Percentiles rank a stretch among this genome's conserved stretches.
phyloP scores from a whole-genome alignment of 140 eudicot genomes.

The Stevia rebaudiana region DNA sequence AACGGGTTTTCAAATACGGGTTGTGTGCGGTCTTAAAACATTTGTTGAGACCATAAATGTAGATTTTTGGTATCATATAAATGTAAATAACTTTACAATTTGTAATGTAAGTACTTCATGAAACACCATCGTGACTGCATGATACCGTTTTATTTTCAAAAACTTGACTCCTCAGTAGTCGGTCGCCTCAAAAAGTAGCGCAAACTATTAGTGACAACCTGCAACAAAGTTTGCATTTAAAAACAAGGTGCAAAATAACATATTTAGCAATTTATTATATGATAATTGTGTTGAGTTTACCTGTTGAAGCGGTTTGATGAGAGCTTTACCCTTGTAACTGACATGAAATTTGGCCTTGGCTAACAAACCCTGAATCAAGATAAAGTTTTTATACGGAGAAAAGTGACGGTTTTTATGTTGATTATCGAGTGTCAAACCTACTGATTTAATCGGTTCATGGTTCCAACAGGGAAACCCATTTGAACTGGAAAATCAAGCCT shows the following conservation, averaged over 20 bases:
- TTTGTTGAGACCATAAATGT: slow-evolving; percentile 15
- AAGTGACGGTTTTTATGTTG: too few relatives aligned
- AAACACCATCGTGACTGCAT: slow-evolving; percentile 19
- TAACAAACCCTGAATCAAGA: slow-evolving; percentile 57
- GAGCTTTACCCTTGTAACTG: slow-evolving; percentile 69
- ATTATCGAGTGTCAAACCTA: too few relatives aligned
- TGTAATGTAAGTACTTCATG: slow-evolving; percentile 20
- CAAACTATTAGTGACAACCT: slow-evolving; percentile 77
- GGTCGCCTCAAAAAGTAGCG: slow-evolving; percentile 83
- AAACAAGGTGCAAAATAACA: background rate
- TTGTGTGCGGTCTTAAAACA: slow-evolving; percentile 2
- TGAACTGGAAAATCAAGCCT: background rate
- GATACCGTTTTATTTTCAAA: slow-evolving; percentile 31
- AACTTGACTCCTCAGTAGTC: slow-evolving; percentile 70
- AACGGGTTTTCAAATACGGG: too few relatives aligned
- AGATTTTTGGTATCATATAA: slow-evolving; percentile 23
- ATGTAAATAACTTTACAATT: slow-evolving; percentile 26
- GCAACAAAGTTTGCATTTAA: slow-evolving; percentile 17
- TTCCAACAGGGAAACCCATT: too few relatives aligned
- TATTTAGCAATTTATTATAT: background rate
- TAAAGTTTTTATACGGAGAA: too few relatives aligned
- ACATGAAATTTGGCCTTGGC: slow-evolving; percentile 93
- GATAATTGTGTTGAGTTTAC: slow-evolving; percentile 29
- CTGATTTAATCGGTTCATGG: too few relatives aligned
- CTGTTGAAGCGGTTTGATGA: slow-evolving; percentile 80